Evolutionary conservation across 192 early-diverging fungal genomes (phyloP).

Genomic region (Kickxella alabastrina): DNA sequence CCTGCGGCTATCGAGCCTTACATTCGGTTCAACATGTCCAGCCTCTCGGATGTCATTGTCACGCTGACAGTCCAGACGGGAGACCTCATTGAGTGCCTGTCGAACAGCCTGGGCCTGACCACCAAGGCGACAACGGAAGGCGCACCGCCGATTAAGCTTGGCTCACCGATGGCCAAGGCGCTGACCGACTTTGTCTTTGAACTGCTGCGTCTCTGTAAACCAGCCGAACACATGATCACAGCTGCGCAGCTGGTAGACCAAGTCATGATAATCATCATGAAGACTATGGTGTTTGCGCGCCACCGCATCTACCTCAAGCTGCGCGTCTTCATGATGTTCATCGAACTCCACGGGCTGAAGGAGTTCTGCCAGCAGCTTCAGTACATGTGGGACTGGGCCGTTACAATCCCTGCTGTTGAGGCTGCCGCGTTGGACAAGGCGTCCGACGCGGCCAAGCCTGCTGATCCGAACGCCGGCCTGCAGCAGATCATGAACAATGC

Average conservation of each 20-base stretch:
- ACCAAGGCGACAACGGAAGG: constrained; percentile 5
- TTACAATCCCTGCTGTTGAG: constrained; percentile 11
- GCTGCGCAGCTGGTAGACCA: constrained; percentile 44
- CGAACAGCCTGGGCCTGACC: constrained; percentile 38
- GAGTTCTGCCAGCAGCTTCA: constrained; percentile 37
- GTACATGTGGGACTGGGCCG: constrained; percentile 45
- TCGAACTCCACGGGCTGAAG: constrained; percentile 25
- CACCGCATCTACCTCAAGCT: constrained; percentile 48
- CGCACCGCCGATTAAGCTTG: constrained; percentile 7
- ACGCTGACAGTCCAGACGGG: constrained; percentile 33
- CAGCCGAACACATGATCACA: constrained; percentile 13
- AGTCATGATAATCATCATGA: constrained; percentile 41
- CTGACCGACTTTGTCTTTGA: constrained; percentile 24
- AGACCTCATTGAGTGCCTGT: constrained; percentile 49
- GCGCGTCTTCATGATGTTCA: constrained; percentile 33
- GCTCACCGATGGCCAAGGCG: constrained; percentile 9
- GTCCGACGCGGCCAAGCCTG: neutral
- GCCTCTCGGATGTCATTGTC: constrained; percentile 35
- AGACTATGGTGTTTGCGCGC: constrained; percentile 44
- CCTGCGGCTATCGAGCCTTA: constrained; percentile 15
- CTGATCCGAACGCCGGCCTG: constrained; percentile 17
- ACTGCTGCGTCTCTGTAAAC: constrained; percentile 17
- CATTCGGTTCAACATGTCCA: constrained; percentile 25
- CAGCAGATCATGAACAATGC: constrained; percentile 29
- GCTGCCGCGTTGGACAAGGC: neutral